phyloP scores from a whole-genome alignment of 768 basidiomycete species.

The Suillus brevipes region DNA sequence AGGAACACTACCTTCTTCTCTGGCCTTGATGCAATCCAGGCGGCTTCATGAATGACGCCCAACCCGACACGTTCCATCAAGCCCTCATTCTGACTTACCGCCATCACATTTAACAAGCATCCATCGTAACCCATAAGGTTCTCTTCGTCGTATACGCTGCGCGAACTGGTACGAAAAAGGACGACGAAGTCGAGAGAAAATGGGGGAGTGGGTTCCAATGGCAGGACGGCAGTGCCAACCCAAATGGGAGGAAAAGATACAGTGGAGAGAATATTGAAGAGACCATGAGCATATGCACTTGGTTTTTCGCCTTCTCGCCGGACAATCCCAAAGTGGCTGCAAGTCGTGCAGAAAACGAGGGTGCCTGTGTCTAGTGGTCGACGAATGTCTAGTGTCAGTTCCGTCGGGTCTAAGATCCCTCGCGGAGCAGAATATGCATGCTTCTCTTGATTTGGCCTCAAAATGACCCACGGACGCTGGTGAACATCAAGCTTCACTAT shows the following conservation, averaged over 20 bases:
- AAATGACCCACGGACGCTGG: not conserved
- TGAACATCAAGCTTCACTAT: constrained; percentile 17
- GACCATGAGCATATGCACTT: not conserved
- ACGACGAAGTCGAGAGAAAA: constrained; percentile 21
- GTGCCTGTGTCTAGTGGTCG: not conserved
- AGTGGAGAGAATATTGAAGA: not conserved
- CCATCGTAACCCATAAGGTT: constrained; percentile 8
- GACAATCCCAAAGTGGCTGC: not conserved
- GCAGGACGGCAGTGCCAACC: not conserved
- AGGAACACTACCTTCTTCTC: not conserved
- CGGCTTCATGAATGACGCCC: not conserved
- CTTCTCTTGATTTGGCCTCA: not conserved
- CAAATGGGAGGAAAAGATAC: not conserved
- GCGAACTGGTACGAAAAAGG: constrained; percentile 14
- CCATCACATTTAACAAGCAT: constrained; percentile 26
- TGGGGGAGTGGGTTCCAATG: not conserved
- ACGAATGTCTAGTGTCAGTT: not conserved
- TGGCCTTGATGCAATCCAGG: not conserved
- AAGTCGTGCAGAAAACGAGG: not conserved
- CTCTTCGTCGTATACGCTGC: constrained; percentile 12
- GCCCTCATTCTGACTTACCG: constrained; percentile 8
- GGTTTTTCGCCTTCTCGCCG: not conserved
- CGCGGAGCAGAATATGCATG: not conserved
- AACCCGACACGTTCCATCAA: not conserved
- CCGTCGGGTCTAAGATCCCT: not conserved